phyloP scores from a whole-genome alignment of 129 eudicot species.

The Deinandra increscens region DNA sequence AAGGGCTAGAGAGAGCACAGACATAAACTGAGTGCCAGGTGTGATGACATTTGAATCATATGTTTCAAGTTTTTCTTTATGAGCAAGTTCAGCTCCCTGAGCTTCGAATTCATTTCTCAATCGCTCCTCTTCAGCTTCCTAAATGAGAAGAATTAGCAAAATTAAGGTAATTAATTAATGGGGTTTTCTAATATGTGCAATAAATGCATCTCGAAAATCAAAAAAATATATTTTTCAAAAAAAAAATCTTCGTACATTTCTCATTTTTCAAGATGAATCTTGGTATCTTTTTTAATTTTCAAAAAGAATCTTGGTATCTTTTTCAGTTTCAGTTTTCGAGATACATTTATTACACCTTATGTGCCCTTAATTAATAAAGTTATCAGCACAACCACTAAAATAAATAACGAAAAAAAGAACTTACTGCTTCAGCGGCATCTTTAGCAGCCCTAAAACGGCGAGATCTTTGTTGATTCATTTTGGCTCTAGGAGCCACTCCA shows the following conservation, averaged over 20 bases:
- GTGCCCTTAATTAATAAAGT: too few species aligned
- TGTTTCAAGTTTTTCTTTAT: slow-evolving; percentile 77
- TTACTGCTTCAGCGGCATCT: slow-evolving; percentile 97
- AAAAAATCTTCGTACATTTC: too few species aligned
- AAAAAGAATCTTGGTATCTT: too few species aligned
- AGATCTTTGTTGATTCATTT: slow-evolving; percentile 97
- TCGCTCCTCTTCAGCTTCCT: slow-evolving; percentile 93
- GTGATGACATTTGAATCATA: slow-evolving; percentile 90
- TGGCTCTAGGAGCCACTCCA: slow-evolving; percentile 99
- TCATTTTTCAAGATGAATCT: too few species aligned
- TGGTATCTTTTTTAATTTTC: too few species aligned
- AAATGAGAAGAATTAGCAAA: slow-evolving; percentile 16
- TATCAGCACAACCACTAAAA: not conserved
- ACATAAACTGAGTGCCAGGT: slow-evolving; percentile 96
- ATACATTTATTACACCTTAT: too few species aligned
- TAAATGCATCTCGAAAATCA: too few species aligned
- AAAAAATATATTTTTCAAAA: too few species aligned
- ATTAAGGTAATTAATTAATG: too few species aligned
- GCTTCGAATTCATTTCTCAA: slow-evolving; percentile 69
- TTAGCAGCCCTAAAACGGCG: slow-evolving; percentile 98
- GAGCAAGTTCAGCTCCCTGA: slow-evolving; percentile 57
- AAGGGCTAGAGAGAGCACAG: slow-evolving; percentile 84
- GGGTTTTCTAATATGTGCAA: too few species aligned
- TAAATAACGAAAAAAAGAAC: slow-evolving; percentile 18
- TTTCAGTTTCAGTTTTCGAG: too few species aligned